Evolutionary conservation across 1,284 basidiomycete genomes (phyloP).

Genomic region (Schizophyllum commune): DNA sequence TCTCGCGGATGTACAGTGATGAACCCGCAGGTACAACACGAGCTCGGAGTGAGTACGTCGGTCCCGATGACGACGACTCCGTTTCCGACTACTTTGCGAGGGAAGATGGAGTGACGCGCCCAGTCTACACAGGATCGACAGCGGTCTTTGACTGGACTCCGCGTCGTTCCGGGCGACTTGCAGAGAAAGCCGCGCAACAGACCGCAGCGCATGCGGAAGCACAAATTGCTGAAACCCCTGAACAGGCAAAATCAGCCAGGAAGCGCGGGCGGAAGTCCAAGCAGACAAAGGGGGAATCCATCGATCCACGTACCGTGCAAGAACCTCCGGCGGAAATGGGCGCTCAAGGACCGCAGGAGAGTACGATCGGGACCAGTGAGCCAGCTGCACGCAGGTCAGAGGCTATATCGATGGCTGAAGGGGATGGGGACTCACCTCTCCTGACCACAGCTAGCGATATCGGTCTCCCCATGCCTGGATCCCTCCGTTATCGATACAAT

Average conservation of each 20-base stretch:
- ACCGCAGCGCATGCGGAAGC: neutral
- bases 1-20: slow-evolving; percentile 26
- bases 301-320: too few species aligned
- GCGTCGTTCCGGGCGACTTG: neutral
- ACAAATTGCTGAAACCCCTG: too few species aligned
- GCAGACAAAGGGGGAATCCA: too few species aligned
- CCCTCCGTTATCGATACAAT: slow-evolving; percentile 1
- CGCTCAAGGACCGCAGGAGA: too few species aligned
- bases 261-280: too few species aligned
- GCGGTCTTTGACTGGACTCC: neutral
- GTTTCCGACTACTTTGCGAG: slow-evolving; percentile 5
- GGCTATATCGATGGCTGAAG: neutral
- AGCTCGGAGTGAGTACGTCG: slow-evolving; percentile 24
- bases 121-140: too few species aligned
- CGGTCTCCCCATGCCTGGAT: neutral
- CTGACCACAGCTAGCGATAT: neutral
- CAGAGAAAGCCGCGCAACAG: neutral
- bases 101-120: slow-evolving; percentile 17
- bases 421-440: neutral
- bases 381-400: slow-evolving; percentile 22
- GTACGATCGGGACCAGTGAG: slow-evolving; percentile 26
- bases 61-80: slow-evolving; percentile 18
- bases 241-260: too few species aligned
- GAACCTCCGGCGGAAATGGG: too few species aligned
- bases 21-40: slow-evolving; percentile 18